Base-by-base conservation (phyloP, 306 rosid genomes). In the Purshia tridentata region DNA sequence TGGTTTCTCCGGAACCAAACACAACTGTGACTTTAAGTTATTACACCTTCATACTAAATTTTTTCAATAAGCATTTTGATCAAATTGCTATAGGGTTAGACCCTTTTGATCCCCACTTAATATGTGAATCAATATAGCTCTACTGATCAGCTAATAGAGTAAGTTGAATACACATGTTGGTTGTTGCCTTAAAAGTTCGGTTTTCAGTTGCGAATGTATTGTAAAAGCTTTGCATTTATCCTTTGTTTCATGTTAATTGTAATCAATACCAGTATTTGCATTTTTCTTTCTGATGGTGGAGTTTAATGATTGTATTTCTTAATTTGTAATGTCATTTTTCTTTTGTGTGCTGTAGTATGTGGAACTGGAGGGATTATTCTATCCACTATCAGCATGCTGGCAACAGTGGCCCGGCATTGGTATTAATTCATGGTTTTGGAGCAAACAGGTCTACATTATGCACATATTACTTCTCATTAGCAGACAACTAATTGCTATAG, bases 381-480 rank as follows among this genome's bases (percentile, higher is more conserved):
- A 83, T 91, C 72, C 97, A 96, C 66, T 93, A 93, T 78, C 97
- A 93, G 73, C 75, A 39, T 78, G 64, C 90, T 23, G 97, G 97
- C 68, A 83, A 79, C 61, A 62, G 56, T 67, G 98, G 97, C 74
- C 96, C 96, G 73, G 91, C 98, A 13, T 74, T 91, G 45, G 81
- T 94, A 71, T 73, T 91, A 67, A 82, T 94, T 66, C 98, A 91
- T 67, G 97, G 98, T 63, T 94, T 94, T 82, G 98, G 98, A 82
- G 98, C 98, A 74, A 94, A 94, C 92, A 94, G 98, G 96, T 93
- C 82, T 67, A 35, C 82, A 13, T 65, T 77, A 23, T 73, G 73
- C 84, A 79, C 55, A 73, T 66, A 65, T 75, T 81, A 67, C 80
- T 84, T 82, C 86, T 83, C 83, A 74, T 85, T 82, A 69, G 49